Evolutionary conservation across 176 grass and related monocot genomes (phyloP), one percentile per base, ranked within the genome.

Genomic region (Cenchrus purpureus): DNA sequence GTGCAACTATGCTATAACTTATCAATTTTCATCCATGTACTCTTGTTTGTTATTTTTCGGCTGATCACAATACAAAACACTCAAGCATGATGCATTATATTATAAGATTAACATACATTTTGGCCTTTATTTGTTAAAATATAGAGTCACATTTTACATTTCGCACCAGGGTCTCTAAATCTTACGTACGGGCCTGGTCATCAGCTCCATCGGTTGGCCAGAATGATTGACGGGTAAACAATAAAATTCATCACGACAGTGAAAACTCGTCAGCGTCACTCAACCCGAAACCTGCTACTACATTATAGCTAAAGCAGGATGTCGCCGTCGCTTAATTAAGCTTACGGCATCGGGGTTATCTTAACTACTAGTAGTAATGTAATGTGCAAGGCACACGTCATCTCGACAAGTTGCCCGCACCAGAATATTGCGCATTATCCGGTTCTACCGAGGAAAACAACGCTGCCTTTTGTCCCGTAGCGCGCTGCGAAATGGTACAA

Each of bases 281-380:
- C 34, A 52, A 37, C 13, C 37, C 49, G 31, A 32, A 51, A 52
- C 57, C 66, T 25, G 44, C 4, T 28, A 34, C 16, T 43, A 32
- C 31, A 32, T 32, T n/a, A 3, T 20, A 1, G 48, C 46, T 40
- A 77, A 34, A 20, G 37, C 37, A 40, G 37, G 37, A 4, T 40
- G 71, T 89, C 83, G 8, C 83, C 83, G 78, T 86, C 78, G 71
- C 32, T 54, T 37, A 16, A 85, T 82, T 81, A 53, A 76, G 43
- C 69, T 80, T 45, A 56, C 71, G 64, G 45, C 77, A 77, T 77
- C 5, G 63, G 56, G 16, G 3, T 81, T 63, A 65, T 71, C 54
- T 56, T 75, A 40, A 40, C 37, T 40, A 40, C 37, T 40, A 40
- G 37, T 29, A 8, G 10, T 56, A 43, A 44, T 32, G 10, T 56